Percentiles rank a stretch among this genome's conserved stretches.
These are phyloP conservation scores for Yamadazyma conglobata DNA, from an alignment of 1,139 yeast species.

Conservation along the genomic window DNA sequence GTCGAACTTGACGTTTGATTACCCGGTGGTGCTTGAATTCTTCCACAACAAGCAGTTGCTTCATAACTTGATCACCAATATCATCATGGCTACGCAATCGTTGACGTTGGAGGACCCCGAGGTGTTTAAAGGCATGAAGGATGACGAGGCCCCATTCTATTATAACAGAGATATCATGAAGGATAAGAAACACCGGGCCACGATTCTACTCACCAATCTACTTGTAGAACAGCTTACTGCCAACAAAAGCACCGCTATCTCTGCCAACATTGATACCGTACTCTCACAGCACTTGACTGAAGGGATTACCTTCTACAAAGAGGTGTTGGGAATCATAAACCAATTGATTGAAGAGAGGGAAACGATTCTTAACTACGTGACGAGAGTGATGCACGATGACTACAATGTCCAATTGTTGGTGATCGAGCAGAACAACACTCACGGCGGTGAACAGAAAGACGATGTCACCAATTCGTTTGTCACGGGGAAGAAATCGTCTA, in stretches of 20 bases:
- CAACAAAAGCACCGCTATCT: slow-evolving; percentile 43
- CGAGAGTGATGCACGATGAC: slow-evolving; percentile 74
- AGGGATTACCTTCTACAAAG: slow-evolving; percentile 42
- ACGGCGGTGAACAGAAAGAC: slow-evolving; percentile 31
- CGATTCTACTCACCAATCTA: slow-evolving; percentile 43
- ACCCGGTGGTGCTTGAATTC: slow-evolving; percentile 69
- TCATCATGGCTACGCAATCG: slow-evolving; percentile 67
- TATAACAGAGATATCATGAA: slow-evolving; percentile 39
- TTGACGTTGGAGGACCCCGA: slow-evolving; percentile 73
- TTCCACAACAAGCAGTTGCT: slow-evolving; percentile 70
- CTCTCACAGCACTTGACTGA: slow-evolving; percentile 45
- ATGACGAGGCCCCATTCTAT: slow-evolving; percentile 45
- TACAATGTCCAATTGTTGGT: slow-evolving; percentile 59
- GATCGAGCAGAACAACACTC: slow-evolving; percentile 60
- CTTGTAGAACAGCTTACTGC: slow-evolving; percentile 41
- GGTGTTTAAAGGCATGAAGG: slow-evolving; percentile 60
- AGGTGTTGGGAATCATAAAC: slow-evolving; percentile 44
- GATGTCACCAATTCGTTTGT: slow-evolving; percentile 34
- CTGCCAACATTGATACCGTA: slow-evolving; percentile 47
- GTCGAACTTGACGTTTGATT: slow-evolving; percentile 40
- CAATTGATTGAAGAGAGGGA: slow-evolving; percentile 70
- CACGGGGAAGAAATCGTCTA: slow-evolving; percentile 32
- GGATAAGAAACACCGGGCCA: slow-evolving; percentile 49
- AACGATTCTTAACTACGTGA: slow-evolving; percentile 64
- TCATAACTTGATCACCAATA: slow-evolving; percentile 58